Evolutionary conservation across 352 stramenopile species (phyloP).

Genomic region (Phytopythium cucurbitacearum): DNA sequence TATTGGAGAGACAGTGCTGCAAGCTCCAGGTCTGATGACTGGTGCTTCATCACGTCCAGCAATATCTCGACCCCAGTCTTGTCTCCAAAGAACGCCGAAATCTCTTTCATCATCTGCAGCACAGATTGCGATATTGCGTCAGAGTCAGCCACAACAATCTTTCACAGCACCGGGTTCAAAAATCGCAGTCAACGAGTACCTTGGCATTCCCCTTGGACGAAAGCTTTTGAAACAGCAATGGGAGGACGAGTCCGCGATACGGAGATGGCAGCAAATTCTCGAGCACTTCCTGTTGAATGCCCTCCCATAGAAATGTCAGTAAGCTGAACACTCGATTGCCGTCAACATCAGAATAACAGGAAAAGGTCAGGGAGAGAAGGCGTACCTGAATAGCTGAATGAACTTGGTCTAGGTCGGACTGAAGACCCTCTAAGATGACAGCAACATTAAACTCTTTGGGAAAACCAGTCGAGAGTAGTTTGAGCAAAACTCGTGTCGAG

Average conservation of each 20-base stretch:
- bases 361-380: neutral
- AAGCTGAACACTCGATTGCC: neutral
- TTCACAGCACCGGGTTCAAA: no score
- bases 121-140: no score
- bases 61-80: constrained; percentile 61
- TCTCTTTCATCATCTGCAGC: constrained; percentile 52
- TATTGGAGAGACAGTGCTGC: constrained; percentile 76
- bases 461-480: constrained; percentile 76
- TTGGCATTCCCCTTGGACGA: constrained; percentile 55
- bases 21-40: constrained; percentile 57
- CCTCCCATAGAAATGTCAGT: constrained; percentile 4
- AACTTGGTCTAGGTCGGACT: constrained; percentile 68
- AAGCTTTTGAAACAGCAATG: constrained; percentile 65
- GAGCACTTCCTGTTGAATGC: constrained; percentile 52
- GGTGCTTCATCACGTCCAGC: constrained; percentile 64
- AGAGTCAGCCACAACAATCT: neutral
- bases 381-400: constrained; percentile 71
- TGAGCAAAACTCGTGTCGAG: constrained; percentile 65
- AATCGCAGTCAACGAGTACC: constrained; percentile 13
- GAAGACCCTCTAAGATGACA: constrained; percentile 75
- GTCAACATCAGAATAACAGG: neutral
- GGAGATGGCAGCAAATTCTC: constrained; percentile 71
- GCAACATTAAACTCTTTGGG: constrained; percentile 78
- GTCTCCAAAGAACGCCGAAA: constrained; percentile 36
- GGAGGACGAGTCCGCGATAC: constrained; percentile 69